Evolutionary conservation across 495 filamentous ascomycete genomes (phyloP).

Genomic region (Trichoderma erinaceum): DNA sequence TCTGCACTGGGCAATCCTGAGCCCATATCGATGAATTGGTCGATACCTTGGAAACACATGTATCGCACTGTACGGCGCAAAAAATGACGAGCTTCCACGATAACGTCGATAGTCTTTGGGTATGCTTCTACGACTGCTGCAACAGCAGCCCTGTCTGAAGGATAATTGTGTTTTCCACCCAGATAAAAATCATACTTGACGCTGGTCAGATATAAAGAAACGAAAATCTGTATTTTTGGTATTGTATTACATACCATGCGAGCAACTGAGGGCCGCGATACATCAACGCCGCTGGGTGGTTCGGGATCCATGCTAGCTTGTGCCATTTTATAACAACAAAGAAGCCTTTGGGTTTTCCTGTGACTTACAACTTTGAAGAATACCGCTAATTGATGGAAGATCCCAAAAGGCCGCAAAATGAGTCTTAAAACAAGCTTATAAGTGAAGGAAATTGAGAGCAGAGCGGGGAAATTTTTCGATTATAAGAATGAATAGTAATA

Average conservation of each 20-base stretch:
- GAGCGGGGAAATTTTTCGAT: too few relatives aligned
- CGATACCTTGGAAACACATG: background rate
- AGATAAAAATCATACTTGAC: background rate
- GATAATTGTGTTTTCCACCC: background rate
- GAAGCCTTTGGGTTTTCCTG: background rate
- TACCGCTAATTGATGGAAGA: too few relatives aligned
- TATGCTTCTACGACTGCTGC: background rate
- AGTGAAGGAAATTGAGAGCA: background rate
- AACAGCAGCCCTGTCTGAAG: background rate
- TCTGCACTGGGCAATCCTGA: background rate
- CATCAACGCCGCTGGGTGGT: background rate
- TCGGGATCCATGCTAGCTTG: background rate
- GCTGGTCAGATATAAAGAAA: background rate
- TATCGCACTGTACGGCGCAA: background rate
- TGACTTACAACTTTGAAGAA: background rate
- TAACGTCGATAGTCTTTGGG: background rate
- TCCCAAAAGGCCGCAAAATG: too few relatives aligned
- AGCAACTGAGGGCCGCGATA: background rate
- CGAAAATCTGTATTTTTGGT: background rate
- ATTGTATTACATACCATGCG: background rate
- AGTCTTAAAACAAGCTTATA: background rate
- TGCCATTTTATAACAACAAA: background rate
- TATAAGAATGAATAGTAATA: too few relatives aligned
- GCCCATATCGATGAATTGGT: slow-evolving; percentile 4
- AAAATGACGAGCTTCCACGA: background rate